Evolutionary conservation across 2,329 filamentous ascomycete genomes (phyloP).

Genomic region (Fonsecaea monophora): DNA sequence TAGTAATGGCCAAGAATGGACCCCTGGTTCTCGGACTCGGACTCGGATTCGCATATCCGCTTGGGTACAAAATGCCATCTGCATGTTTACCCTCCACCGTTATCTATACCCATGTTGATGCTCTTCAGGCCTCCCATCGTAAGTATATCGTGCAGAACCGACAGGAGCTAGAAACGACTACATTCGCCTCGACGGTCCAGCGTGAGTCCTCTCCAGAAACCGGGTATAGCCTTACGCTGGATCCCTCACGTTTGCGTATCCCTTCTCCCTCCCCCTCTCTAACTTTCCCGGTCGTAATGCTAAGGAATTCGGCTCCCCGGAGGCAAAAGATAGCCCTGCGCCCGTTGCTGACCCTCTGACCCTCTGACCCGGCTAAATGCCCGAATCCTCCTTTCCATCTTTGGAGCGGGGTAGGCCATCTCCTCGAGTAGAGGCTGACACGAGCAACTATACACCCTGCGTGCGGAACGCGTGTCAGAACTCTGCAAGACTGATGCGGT

Average conservation of each 20-base stretch:
- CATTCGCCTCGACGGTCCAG: not conserved
- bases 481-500: not conserved
- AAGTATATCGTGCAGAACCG: slow-evolving; percentile 1
- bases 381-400: not conserved
- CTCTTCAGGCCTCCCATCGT: slow-evolving; percentile 5
- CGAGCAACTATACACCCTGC: not conserved
- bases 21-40: no score
- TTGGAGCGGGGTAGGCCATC: not conserved
- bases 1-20: no score
- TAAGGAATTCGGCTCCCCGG: slow-evolving; percentile 1
- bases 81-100: no score
- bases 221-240: not conserved
- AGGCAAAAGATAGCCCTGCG: not conserved
- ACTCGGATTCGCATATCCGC: no score
- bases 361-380: not conserved
- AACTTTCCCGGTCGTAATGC: not conserved
- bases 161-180: slow-evolving; percentile 16
- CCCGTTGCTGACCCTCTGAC: not conserved
- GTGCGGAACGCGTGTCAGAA: not conserved
- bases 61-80: no score
- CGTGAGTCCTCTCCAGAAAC: not conserved
- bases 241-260: not conserved
- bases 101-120: not conserved
- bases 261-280: not conserved
- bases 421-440: slow-evolving; percentile 1